These are phyloP conservation scores for Discostella stelligeroides DNA, from an alignment of 108 stramenopile species.

Conservation along the genomic window DNA sequence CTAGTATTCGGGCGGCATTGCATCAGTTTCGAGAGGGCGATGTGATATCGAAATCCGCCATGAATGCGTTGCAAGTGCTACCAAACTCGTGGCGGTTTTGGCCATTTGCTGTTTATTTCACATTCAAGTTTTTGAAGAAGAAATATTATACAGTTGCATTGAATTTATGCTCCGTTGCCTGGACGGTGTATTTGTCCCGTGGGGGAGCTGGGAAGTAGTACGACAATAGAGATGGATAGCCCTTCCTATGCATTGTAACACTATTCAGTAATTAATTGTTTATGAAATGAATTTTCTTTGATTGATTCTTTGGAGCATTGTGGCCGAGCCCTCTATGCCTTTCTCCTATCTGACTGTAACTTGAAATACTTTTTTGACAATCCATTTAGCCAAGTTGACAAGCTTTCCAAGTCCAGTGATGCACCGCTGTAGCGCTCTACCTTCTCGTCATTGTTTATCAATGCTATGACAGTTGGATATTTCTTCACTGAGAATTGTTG, in stretches of 20 bases:
- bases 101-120: conserved; percentile 50
- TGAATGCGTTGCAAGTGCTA: conserved; percentile 30
- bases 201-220: no score
- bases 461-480: conserved; percentile 67
- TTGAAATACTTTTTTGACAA: conserved; percentile 29
- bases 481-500: conserved; percentile 68
- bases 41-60: conserved; percentile 32
- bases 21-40: conserved; percentile 35
- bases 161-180: conserved; percentile 49
- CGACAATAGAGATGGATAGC: no score
- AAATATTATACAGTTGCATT: conserved; percentile 51
- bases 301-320: no score
- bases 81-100: conserved; percentile 44
- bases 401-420: conserved; percentile 26
- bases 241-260: no score
- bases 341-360: conserved; percentile 10
- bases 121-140: conserved; percentile 52
- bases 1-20: conserved; percentile 42
- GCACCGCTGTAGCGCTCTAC: conserved; percentile 26
- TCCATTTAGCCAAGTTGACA: conserved; percentile 28
- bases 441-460: conserved; percentile 26
- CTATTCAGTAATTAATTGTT: no score
- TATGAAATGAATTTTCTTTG: no score
- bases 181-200: conserved; percentile 41
- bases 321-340: not conserved